phyloP scores from a whole-genome alignment of 768 basidiomycete genomes.

The Sarcodon sp. region DNA sequence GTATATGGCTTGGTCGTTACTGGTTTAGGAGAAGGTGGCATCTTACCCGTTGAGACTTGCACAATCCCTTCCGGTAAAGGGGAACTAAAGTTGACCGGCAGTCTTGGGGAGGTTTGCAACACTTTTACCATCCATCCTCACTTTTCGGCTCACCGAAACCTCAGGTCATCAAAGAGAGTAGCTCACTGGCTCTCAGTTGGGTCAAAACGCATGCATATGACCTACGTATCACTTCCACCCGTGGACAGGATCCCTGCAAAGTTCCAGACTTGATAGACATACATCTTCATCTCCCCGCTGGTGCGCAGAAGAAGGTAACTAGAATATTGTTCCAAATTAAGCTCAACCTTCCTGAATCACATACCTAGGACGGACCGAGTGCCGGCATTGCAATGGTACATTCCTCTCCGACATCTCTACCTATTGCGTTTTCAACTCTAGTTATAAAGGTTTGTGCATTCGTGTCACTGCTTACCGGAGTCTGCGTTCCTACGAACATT shows the following conservation, averaged over 20 bases:
- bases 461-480: constrained; percentile 72
- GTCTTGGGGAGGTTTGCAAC: constrained; percentile 55
- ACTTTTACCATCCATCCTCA: background rate
- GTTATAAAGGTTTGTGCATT: constrained; percentile 60
- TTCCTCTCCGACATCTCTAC: background rate
- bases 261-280: constrained; percentile 65
- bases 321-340: background rate
- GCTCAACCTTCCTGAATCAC: background rate
- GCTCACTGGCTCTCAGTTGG: constrained; percentile 85
- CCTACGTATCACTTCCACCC: constrained; percentile 58
- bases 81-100: constrained; percentile 65
- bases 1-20: constrained; percentile 85
- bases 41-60: constrained; percentile 76
- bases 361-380: constrained; percentile 60
- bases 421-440: background rate
- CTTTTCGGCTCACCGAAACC: background rate
- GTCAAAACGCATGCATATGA: constrained; percentile 80
- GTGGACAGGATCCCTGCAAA: constrained; percentile 64
- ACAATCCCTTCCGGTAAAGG: constrained; percentile 60
- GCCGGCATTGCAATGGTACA: constrained; percentile 82
- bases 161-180: constrained; percentile 84
- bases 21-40: constrained; percentile 77
- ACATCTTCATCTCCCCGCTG: constrained; percentile 81
- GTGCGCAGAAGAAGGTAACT: constrained; percentile 65
- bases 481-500: constrained; percentile 53